Evolutionary conservation across 2,329 filamentous ascomycete genomes (phyloP).

Genomic region (Davidsoniella neocaledoniae): DNA sequence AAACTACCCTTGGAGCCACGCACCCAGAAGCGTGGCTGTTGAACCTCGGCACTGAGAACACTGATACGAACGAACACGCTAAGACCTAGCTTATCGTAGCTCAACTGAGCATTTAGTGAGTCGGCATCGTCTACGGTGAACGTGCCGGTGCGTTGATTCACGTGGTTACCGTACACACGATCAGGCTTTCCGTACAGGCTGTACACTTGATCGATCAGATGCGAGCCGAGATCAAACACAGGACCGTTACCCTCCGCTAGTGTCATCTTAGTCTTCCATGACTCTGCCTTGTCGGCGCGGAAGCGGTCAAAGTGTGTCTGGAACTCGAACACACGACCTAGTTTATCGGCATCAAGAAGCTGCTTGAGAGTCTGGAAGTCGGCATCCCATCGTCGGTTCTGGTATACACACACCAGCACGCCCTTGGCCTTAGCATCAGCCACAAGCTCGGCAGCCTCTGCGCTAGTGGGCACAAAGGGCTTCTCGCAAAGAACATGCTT

Average conservation of each 20-base stretch:
- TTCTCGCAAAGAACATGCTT: constrained; percentile 75
- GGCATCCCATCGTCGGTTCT: constrained; percentile 62
- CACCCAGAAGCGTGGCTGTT: constrained; percentile 63
- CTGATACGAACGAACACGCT: constrained; percentile 54
- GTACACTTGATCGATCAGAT: constrained; percentile 61
- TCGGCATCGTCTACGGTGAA: constrained; percentile 33
- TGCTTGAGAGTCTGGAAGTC: constrained; percentile 57
- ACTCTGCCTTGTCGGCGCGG: constrained; percentile 38
- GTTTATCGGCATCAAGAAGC: constrained; percentile 38
- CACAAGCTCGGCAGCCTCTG: constrained; percentile 49
- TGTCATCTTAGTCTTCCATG: constrained; percentile 49
- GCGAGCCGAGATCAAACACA: constrained; percentile 59
- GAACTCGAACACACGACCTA: constrained; percentile 62
- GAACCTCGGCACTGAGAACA: constrained; percentile 49
- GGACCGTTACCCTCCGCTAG: constrained; percentile 47
- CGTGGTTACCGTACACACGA: constrained; percentile 48
- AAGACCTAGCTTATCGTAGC: constrained; percentile 41
- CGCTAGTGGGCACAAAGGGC: constrained; percentile 57
- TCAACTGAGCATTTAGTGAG: constrained; percentile 45
- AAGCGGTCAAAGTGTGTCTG: constrained; percentile 70
- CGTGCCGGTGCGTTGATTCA: constrained; percentile 41
- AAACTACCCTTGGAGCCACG: constrained; percentile 58
- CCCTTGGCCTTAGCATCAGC: constrained; percentile 33
- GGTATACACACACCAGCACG: constrained; percentile 49
- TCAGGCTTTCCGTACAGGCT: constrained; percentile 52